Base-by-base conservation (phyloP, 176 grass and related monocot genomes). In the Eragrostis curvula region DNA sequence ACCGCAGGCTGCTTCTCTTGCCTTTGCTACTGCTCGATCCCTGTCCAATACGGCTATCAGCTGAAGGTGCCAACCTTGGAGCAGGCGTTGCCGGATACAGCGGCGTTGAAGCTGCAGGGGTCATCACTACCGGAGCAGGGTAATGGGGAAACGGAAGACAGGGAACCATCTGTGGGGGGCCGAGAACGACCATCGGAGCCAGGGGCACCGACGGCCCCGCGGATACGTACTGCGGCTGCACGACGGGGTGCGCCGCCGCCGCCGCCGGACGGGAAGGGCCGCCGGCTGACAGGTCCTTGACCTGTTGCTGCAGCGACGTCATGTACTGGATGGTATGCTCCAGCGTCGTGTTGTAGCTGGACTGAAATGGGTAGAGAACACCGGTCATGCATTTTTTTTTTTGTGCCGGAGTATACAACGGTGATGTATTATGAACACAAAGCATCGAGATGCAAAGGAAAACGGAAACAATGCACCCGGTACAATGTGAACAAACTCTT, bases 241-340 rank as follows among this genome's bases (percentile, higher is more conserved):
- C 4, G 27, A 52, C 18, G 16, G 71, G 49, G 29, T 40, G 32
- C 49, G 8, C 10, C 30, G 71, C 74, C 27, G 25, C n/a, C 17
- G n/a, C n/a, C n/a, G 9, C 18, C 16, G 17, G 16, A 9, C 8
- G 16, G 29, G 28, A 17, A 41, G 15, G 1, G 15, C 2, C 16
- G 6, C 24, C 5, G 20, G 6, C 30, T n/a, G 13, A 24, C 40
- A 79, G 48, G 6, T 6, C 78, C 30, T 68, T 47, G 12, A 79
- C 0, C 12, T 79, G 46, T 8, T 68, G 18, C 48, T 55, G 64
- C n/a, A 80, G 30, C 30, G 64, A 55, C 48, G 56, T 80, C 48
- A 69, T 42, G 32, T 80, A 80, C 32, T 12, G 64, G 14, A 80
- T 56, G 7, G 78, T 80, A 4, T 67, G 20, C 8, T 80, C 64